Percentiles rank a stretch among this genome's conserved stretches.
These are phyloP conservation scores for Brachypodium distachyon DNA, from an alignment of 202 grass and related monocot genomes.

Conservation along the genomic window DNA sequence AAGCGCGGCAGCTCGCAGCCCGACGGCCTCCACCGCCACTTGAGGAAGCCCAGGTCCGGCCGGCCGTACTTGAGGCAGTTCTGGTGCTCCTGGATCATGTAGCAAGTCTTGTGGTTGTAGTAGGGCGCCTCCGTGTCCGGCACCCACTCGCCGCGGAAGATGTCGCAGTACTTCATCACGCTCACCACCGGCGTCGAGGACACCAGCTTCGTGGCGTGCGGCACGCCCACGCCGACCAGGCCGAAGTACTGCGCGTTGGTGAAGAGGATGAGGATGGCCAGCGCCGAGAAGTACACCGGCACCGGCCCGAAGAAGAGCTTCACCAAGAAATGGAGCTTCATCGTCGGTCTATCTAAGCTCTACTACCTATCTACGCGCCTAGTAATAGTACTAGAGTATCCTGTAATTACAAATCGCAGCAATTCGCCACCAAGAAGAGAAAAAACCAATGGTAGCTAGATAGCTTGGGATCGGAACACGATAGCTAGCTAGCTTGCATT, in stretches of 20 bases:
- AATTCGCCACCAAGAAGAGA: not conserved
- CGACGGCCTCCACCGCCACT: conserved; percentile 59
- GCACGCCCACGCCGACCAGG: conserved; percentile 37
- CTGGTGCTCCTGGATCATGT: conserved; percentile 85
- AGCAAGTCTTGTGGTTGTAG: conserved; percentile 71
- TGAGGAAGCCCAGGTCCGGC: conserved; percentile 53
- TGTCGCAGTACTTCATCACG: conserved; percentile 69
- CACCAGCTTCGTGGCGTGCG: conserved; percentile 29
- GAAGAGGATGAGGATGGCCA: conserved; percentile 50
- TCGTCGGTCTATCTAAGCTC: not conserved
- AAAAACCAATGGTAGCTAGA: not conserved
- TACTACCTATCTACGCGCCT: not conserved
- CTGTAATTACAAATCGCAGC: not conserved
- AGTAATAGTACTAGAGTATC: too few species aligned
- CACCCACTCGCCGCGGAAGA: conserved; percentile 80
- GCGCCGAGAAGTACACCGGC: conserved; percentile 56
- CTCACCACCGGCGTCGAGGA: conserved; percentile 41
- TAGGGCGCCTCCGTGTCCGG: conserved; percentile 42
- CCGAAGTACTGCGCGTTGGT: conserved; percentile 59
- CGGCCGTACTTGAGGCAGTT: conserved; percentile 81
- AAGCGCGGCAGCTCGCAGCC: conserved; percentile 66
- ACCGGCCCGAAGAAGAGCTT: conserved; percentile 42
- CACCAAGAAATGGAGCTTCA: conserved; percentile 33
- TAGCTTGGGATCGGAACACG: not conserved
- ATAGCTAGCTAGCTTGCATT: not conserved